Evolutionary conservation across 1,284 basidiomycete genomes (phyloP).

Genomic region (Cutaneotrichosporon cavernicola): DNA sequence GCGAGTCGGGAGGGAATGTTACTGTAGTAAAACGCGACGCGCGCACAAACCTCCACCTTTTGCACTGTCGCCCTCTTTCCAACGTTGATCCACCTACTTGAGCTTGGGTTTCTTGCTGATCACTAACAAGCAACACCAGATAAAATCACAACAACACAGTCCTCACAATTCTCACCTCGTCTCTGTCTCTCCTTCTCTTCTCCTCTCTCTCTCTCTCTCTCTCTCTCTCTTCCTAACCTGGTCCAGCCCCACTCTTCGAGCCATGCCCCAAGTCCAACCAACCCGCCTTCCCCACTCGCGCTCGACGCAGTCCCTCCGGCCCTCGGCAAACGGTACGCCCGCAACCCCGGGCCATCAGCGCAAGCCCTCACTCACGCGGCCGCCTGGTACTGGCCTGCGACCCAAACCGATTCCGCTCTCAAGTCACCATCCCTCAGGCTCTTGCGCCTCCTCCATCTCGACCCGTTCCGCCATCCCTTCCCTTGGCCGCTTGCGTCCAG

Average conservation of each 20-base stretch:
- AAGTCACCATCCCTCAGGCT: not conserved
- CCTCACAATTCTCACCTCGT: not conserved
- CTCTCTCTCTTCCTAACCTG: not conserved
- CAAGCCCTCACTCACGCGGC: slow-evolving; percentile 2
- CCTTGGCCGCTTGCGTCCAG: not conserved
- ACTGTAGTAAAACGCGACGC: not conserved
- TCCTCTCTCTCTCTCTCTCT: not conserved
- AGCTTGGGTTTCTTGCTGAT: not conserved
- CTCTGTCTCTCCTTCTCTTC: not conserved
- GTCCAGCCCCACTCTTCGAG: not conserved
- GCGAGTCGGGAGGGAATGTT: slow-evolving; percentile 5
- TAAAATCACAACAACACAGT: not conserved
- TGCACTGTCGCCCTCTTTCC: not conserved
- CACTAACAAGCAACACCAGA: not conserved
- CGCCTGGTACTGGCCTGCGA: not conserved
- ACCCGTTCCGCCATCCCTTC: not conserved
- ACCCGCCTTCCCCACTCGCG: slow-evolving; percentile 4
- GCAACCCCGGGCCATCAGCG: not conserved
- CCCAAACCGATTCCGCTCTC: not conserved
- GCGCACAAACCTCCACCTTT: not conserved
- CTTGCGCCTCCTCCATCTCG: not conserved
- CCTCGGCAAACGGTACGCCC: not conserved
- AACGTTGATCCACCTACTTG: not conserved
- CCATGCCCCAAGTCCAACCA: slow-evolving; percentile 3
- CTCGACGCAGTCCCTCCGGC: not conserved